Percentiles rank a stretch among this genome's conserved stretches.
Evolutionary conservation across 1,284 basidiomycete species (phyloP).

Genomic region (Austroboletus novae-zelandiae): DNA sequence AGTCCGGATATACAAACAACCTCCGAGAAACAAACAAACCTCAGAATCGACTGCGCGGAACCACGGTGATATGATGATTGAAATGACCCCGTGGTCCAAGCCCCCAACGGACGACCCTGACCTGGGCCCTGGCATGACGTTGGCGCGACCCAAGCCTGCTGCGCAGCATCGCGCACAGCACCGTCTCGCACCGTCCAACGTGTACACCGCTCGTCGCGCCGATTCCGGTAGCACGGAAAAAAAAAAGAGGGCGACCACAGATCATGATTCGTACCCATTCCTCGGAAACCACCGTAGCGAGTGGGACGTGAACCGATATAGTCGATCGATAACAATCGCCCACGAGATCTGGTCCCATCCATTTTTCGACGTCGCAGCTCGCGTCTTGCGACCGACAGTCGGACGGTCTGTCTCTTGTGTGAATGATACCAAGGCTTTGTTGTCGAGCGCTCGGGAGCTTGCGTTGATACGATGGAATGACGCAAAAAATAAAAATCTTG

Average conservation of each 20-base stretch:
- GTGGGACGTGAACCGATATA: slow-evolving; percentile 40
- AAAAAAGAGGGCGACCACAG: not conserved
- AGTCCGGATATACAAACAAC: not conserved
- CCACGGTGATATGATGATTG: slow-evolving; percentile 7
- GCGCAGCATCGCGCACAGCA: slow-evolving; percentile 13
- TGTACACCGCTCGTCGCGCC: slow-evolving; percentile 10
- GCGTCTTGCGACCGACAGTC: slow-evolving; percentile 42
- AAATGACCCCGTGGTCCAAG: slow-evolving; percentile 34
- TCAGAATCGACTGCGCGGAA: slow-evolving; percentile 6
- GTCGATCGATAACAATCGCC: slow-evolving; percentile 38
- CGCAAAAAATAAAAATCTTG: not conserved
- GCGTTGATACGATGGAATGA: not conserved
- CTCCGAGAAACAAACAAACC: slow-evolving; percentile 12
- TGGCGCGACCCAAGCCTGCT: not conserved
- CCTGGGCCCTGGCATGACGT: not conserved
- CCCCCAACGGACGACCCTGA: slow-evolving; percentile 29
- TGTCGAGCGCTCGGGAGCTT: not conserved
- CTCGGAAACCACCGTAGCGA: slow-evolving; percentile 22
- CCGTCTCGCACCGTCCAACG: slow-evolving; percentile 37
- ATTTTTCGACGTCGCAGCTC: slow-evolving; percentile 1
- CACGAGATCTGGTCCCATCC: slow-evolving; percentile 32
- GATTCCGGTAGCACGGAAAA: slow-evolving; percentile 31
- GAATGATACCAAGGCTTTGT: slow-evolving; percentile 44
- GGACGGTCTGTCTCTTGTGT: slow-evolving; percentile 35
- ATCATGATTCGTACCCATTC: slow-evolving; percentile 1